A percentile compares a stretch with the other conserved stretches of the same genome.
Evolutionary conservation across 164 flowering plant species (phyloP).

Genomic region (Stephania yunnanensis): DNA sequence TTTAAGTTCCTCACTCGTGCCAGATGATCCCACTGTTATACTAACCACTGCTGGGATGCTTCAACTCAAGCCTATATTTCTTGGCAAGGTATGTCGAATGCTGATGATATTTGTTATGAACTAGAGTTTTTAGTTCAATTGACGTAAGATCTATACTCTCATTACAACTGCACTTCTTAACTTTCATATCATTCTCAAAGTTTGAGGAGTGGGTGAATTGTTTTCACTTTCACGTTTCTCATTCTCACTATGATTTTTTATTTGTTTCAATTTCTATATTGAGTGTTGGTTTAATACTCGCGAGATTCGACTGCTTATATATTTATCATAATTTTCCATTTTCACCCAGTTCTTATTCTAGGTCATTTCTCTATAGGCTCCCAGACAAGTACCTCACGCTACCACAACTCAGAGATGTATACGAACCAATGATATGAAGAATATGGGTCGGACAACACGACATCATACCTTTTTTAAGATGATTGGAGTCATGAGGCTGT

Average conservation of each 20-base stretch:
- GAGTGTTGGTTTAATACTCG: neutral
- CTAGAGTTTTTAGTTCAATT: neutral
- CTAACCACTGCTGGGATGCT: conserved; percentile 98
- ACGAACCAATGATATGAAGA: conserved; percentile 90
- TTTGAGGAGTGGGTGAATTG: no score
- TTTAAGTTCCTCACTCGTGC: conserved; percentile 93
- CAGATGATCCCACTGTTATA: conserved; percentile 92
- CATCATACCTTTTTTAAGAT: conserved; percentile 97
- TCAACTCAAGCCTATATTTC: conserved; percentile 94
- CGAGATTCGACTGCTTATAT: neutral
- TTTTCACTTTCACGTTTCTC: neutral
- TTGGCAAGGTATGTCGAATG: conserved; percentile 61
- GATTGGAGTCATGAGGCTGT: conserved; percentile 43
- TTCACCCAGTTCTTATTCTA: neutral
- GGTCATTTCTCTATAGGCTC: conserved; percentile 35
- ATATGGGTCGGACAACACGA: conserved; percentile 79
- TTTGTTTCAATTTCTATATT: neutral
- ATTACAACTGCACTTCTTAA: no score
- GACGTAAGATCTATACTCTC: no score
- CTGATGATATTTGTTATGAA: neutral
- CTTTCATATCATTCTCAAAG: no score
- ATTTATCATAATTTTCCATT: neutral
- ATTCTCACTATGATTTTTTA: neutral
- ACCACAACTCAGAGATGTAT: conserved; percentile 91
- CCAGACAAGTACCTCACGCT: conserved; percentile 75